Evolutionary conservation across 2,329 filamentous ascomycete genomes (phyloP).

Genomic region (Apiospora phragmitis): DNA sequence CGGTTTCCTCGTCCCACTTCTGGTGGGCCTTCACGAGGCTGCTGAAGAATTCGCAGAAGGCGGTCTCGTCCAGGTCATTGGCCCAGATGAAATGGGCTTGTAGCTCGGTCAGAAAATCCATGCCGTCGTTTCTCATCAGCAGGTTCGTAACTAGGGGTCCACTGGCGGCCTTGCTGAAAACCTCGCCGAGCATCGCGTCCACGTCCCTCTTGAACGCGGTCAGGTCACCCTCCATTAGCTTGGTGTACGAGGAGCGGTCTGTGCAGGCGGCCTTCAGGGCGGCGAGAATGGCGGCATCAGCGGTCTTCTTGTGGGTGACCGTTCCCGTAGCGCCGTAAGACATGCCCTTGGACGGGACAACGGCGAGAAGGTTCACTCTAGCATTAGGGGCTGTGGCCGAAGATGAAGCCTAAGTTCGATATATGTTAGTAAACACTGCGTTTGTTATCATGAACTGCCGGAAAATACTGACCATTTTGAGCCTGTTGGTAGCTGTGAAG

Average conservation of each 20-base stretch:
- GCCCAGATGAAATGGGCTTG: neutral
- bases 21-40: neutral
- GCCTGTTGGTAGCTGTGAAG: too few relatives aligned
- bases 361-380: neutral
- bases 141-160: neutral
- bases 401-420: neutral
- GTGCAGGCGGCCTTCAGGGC: neutral
- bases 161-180: neutral
- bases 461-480: neutral
- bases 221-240: neutral
- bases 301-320: neutral
- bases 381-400: neutral
- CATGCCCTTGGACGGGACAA: neutral
- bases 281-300: neutral
- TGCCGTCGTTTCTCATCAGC: accelerated
- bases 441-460: accelerated
- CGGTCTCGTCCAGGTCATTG: neutral
- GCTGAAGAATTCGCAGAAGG: neutral
- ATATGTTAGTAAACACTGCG: neutral
- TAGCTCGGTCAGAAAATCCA: neutral
- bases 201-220: neutral
- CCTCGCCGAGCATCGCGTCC: neutral
- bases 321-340: accelerated
- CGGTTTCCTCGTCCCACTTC: neutral
- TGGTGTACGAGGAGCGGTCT: too few relatives aligned